A percentile compares a stretch with the other conserved stretches of the same genome.
These are phyloP conservation scores for Cucumis cinereus DNA, from an alignment of 306 rosid species.

Conservation along the genomic window DNA sequence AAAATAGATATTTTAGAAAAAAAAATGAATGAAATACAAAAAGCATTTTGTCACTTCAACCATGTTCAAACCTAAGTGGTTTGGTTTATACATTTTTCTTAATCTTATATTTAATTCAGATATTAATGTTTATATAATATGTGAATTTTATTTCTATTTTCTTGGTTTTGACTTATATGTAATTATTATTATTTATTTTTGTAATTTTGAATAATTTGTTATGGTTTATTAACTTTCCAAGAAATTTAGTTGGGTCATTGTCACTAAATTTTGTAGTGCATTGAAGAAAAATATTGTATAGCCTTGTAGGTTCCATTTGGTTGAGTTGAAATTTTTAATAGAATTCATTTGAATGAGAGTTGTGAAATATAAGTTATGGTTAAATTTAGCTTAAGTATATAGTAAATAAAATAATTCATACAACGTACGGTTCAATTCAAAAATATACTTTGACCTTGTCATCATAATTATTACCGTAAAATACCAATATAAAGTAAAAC, in stretches of 20 bases:
- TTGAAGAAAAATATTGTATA: background rate
- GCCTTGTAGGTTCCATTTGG: background rate
- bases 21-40: background rate
- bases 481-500: background rate
- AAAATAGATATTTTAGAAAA: background rate
- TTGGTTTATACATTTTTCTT: background rate
- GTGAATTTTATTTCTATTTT: background rate
- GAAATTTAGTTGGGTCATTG: background rate
- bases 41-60: background rate
- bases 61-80: background rate
- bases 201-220: background rate
- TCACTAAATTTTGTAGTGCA: background rate
- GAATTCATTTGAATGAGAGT: too few species aligned
- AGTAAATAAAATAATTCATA: too few species aligned
- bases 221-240: background rate
- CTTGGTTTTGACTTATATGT: background rate
- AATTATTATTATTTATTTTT: background rate
- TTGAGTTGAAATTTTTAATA: too few species aligned
- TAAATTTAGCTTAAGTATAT: too few species aligned
- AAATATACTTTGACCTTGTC: background rate
- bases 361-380: background rate
- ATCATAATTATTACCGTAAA: background rate
- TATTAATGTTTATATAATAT: background rate
- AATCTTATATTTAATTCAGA: background rate
- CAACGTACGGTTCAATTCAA: background rate